Percentiles rank a stretch among this genome's conserved stretches.
Conservation (phyloP, 805 yeast species). For the Torulaspora gathmanii region DNA sequence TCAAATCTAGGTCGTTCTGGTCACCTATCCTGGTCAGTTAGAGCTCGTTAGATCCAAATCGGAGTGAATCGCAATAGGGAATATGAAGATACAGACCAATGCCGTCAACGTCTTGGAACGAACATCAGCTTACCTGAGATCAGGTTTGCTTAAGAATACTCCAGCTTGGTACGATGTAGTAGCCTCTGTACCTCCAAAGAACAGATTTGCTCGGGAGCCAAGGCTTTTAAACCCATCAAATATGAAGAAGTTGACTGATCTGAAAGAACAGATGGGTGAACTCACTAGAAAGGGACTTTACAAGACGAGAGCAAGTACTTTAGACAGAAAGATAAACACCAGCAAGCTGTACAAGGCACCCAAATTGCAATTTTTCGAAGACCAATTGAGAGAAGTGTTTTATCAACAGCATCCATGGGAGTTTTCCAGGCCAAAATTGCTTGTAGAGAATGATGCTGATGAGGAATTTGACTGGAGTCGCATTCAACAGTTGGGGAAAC, state of each 20-base stretch:
- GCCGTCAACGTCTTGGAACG: constrained; percentile 76
- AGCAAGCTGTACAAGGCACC: constrained; percentile 28
- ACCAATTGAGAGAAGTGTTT: constrained; percentile 73
- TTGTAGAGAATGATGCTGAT: constrained; percentile 70
- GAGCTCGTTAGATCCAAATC: neutral
- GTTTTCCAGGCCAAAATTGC: constrained; percentile 77
- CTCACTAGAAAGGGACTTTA: constrained; percentile 25
- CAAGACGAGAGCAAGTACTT: constrained; percentile 33
- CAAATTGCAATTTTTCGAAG: constrained; percentile 46
- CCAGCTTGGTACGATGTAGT: constrained; percentile 92
- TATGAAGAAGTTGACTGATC: constrained; percentile 15
- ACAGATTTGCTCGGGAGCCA: constrained; percentile 43
- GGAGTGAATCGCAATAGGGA: neutral
- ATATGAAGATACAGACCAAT: constrained; percentile 67
- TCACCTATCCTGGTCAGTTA: neutral
- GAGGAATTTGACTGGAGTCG: constrained; percentile 73
- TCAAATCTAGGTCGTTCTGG: neutral
- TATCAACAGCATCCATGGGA: constrained; percentile 98
- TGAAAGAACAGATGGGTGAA: constrained; percentile 15
- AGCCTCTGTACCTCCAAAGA: constrained; percentile 74
- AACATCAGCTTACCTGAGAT: constrained; percentile 67
- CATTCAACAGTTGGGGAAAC: constrained; percentile 65
- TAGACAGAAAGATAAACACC: constrained; percentile 20
- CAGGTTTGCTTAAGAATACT: constrained; percentile 62
- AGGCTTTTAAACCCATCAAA: constrained; percentile 26